A percentile compares a stretch with the other conserved stretches of the same genome.
Evolutionary conservation across 495 filamentous ascomycete genomes (phyloP).

Genomic region (Annulohypoxylon maeteangense): DNA sequence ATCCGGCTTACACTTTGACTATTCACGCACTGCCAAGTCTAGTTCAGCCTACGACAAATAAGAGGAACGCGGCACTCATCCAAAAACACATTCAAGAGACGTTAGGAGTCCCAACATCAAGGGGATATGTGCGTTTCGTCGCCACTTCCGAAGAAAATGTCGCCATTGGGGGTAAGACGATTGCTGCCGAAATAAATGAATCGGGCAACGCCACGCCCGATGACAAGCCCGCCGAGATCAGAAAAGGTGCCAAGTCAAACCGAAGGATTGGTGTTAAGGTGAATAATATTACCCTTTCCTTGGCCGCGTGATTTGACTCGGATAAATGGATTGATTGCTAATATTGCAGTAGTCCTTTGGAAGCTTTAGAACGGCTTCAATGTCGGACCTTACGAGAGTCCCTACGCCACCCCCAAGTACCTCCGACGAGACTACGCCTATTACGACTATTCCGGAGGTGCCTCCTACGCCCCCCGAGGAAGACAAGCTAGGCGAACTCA

Average conservation of each 20-base stretch:
- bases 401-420: constrained; percentile 43
- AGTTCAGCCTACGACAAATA: constrained; percentile 80
- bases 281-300: constrained; percentile 6
- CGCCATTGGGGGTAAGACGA: constrained; percentile 74
- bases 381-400: constrained; percentile 36
- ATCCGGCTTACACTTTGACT: constrained; percentile 84
- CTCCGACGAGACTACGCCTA: constrained; percentile 44
- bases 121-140: constrained; percentile 78
- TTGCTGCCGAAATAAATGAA: constrained; percentile 73
- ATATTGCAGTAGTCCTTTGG: constrained; percentile 41
- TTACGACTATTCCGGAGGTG: constrained; percentile 46
- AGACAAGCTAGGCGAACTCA: constrained; percentile 34
- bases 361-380: constrained; percentile 44
- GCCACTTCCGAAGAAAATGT: constrained; percentile 74
- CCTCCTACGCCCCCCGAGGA: constrained; percentile 49
- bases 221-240: constrained; percentile 37
- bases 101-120: constrained; percentile 68
- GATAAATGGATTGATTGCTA: constrained; percentile 21
- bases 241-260: constrained; percentile 41
- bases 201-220: constrained; percentile 49
- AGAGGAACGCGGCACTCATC: constrained; percentile 80
- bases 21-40: constrained; percentile 75
- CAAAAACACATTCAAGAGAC: constrained; percentile 74
- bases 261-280: constrained; percentile 47
- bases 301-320: constrained; percentile 6